Evolutionary conservation across 164 flowering plant genomes (phyloP).

Genomic region (Houttuynia cordata): DNA sequence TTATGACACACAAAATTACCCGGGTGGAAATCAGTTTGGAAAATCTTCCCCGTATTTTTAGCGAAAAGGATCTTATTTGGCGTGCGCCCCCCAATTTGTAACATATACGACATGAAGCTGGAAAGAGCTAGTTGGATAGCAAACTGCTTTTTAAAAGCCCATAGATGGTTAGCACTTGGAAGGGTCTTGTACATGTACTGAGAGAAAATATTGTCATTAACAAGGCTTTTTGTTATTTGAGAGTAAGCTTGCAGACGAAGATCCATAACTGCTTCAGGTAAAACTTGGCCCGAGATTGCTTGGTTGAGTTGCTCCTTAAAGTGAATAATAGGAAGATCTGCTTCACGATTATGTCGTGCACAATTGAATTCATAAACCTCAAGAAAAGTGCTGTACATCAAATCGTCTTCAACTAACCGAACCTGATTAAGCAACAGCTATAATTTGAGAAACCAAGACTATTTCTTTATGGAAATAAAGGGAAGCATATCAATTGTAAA

Average conservation of each 20-base stretch:
- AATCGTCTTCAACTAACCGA: constrained; percentile 98
- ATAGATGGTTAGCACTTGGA: constrained; percentile 75
- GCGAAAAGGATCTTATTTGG: constrained; percentile 97
- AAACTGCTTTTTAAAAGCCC: constrained; percentile 99
- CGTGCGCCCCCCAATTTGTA: constrained; percentile 96
- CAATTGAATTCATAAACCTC: constrained; percentile 98
- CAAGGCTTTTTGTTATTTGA: constrained; percentile 65
- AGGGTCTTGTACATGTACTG: constrained; percentile 96
- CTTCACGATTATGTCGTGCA: constrained; percentile 83
- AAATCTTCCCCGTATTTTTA: constrained; percentile 93
- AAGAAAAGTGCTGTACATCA: constrained; percentile 93
- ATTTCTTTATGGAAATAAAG: background rate
- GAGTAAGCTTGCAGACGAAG: constrained; percentile 90
- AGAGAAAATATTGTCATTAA: constrained; percentile 73
- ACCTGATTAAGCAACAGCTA: constrained; percentile 36
- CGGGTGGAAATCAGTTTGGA: constrained; percentile 98
- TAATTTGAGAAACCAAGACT: background rate
- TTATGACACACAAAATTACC: constrained; percentile 1
- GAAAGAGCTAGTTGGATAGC: constrained; percentile 95
- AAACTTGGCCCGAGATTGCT: constrained; percentile 86
- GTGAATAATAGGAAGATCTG: constrained; percentile 89
- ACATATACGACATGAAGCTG: constrained; percentile 89
- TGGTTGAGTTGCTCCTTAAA: constrained; percentile 94
- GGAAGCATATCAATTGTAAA: too few relatives aligned
- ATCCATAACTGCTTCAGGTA: constrained; percentile 81